Base-by-base conservation (phyloP, 75 land plant genomes). In the Ceratopteris richardii region DNA sequence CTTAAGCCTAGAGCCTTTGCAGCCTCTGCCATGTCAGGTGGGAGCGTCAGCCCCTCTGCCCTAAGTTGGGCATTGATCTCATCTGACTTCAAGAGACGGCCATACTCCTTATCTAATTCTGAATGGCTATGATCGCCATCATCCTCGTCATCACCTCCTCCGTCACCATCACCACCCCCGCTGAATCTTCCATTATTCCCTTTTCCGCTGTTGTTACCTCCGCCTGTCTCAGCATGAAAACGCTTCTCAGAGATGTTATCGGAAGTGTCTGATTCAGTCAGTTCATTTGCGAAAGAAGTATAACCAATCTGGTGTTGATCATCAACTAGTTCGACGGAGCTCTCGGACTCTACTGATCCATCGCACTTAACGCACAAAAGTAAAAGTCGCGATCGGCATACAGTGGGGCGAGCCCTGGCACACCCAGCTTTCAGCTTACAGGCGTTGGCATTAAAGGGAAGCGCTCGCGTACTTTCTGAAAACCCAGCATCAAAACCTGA, bases 11-110 rank as follows among this genome's bases (percentile, higher is more conserved):
- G 51, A 51, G 68, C 68, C 61, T 71, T 80, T 9, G 95, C 95
- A 31, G 94, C 95, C 64, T 82, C 80, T 9, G 85, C 66, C 86
- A 93, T 80, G 58, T 93, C 98, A 16, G 79, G 29, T 20, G 98
- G 98, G 53, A 93, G 85, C 25, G 24, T 73, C 10, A 67, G 76
- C 10, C 85, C 85, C 31, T 84, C 69, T 19, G 82, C 70, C 30
- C 83, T 63, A 7, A 62, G 18, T 72, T 85, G 78, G 33, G 54
- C 74, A 40, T 70, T 66, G 19, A 93, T 82, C 61, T 93, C 87
- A 39, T 83, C 98, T 60, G 76, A 75, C 42, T 66, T 85, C 79
- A 93, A 55, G 31, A 93, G 33, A 1, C 85, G 76, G 10, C 98
- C 98, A 66, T 77, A 85, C 33, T 83, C 98, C 31, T 72, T 57